Base-by-base conservation (phyloP, 164 flowering plant species). In the Stephania cephalantha region DNA sequence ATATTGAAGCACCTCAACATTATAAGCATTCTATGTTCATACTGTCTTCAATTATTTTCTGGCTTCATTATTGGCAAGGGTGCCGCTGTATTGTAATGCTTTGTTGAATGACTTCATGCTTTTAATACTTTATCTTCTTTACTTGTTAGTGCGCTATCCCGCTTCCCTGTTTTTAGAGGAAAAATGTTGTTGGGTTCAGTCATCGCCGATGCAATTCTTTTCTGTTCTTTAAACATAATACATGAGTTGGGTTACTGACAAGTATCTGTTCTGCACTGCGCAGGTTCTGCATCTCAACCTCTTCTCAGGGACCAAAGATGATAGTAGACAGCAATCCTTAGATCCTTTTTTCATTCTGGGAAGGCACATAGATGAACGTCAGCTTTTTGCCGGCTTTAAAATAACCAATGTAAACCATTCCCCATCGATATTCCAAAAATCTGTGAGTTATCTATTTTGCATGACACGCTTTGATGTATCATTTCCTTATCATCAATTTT, bases 271-370 rank as follows among this genome's bases (percentile, higher is more conserved):
- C 46, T 75, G 17, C 11, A 72, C 72, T 78, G 77, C 88, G 77
- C 88, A 90, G 94, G 78, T 82, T 67, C 88, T 69, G 80, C 82
- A 46, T 64, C 85, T 45, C 83, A 85, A 79, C 94, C 90, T 55
- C 85, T 90, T 73, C 70, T 88, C 42, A 74, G 77, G 22, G 86
- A 81, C 18, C 82, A 76, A 80, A 83, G 83, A 72, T 72, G 78
- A 79, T 75, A 46, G 30, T n/a, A 61, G 58, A 70, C 68, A 12
- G 18, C 13, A 18, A 13, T 61, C 44, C 18, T 15, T 69, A 9
- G 53, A 18, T 52, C 13, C 55, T 53, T 13, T 17, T 15, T 25
- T 53, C 25, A 12, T 12, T 63, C 53, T 55, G n/a, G 22, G 11
- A 18, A 17, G 22, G 6, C 12, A 29, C 25, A 45, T 11, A 17